A percentile compares a stretch with the other conserved stretches of the same genome.
These are phyloP conservation scores for Albizia julibrissin DNA, from an alignment of 306 rosid genomes.

Conservation along the genomic window DNA sequence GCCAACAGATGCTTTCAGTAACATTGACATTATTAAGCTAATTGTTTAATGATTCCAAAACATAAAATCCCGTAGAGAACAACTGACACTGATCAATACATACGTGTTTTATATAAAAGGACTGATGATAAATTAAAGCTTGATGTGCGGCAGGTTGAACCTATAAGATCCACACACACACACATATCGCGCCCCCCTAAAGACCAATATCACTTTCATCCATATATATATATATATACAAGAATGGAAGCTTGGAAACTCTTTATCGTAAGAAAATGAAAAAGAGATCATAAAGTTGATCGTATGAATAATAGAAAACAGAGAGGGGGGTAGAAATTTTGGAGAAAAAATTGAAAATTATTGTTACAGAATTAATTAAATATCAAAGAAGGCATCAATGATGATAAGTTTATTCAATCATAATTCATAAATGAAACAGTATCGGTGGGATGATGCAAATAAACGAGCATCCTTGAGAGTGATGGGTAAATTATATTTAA, in stretches of 20 bases:
- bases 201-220: background rate
- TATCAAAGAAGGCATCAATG: background rate
- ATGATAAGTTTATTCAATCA: slow-evolving; percentile 11
- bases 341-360: background rate
- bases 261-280: background rate
- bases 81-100: background rate
- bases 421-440: background rate
- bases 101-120: background rate
- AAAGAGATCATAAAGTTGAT: background rate
- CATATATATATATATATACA: background rate
- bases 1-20: background rate
- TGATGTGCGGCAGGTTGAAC: background rate
- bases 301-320: background rate
- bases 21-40: background rate
- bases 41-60: background rate
- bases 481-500: slow-evolving; percentile 29
- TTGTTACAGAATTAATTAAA: background rate
- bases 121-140: too few species aligned
- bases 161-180: background rate
- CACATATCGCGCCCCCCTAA: background rate
- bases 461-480: slow-evolving; percentile 22
- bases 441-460: slow-evolving; percentile 28
- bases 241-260: background rate
- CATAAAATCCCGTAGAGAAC: background rate
- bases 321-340: background rate